These are phyloP conservation scores for Kluyveromyces dobzhanskii DNA, from an alignment of 805 yeast genomes.

Conservation along the genomic window DNA sequence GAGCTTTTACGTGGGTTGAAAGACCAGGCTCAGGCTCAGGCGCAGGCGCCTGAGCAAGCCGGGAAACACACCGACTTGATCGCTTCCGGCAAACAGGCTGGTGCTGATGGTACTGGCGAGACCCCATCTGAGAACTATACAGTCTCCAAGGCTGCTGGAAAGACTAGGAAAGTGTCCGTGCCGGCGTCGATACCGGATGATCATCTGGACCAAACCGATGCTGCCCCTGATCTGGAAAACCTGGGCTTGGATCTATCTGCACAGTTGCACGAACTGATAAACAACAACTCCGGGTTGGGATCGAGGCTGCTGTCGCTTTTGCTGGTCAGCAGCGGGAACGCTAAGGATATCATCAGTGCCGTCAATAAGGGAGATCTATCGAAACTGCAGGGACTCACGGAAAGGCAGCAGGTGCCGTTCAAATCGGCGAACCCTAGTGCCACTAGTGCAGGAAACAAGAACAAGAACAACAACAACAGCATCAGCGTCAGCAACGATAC, in stretches of 20 bases:
- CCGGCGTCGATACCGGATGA: not conserved
- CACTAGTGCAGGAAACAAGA: too few relatives aligned
- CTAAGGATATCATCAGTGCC: conserved; percentile 23
- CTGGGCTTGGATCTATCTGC: conserved; percentile 9
- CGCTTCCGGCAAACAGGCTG: too few relatives aligned
- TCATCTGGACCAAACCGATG: not conserved
- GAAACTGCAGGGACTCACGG: too few relatives aligned
- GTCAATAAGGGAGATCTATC: conserved; percentile 14
- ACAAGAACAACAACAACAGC: not conserved
- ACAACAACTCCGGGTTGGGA: conserved; percentile 24
- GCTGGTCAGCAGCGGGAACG: conserved; percentile 24
- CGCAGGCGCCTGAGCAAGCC: too few relatives aligned
- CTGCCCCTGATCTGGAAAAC: too few relatives aligned
- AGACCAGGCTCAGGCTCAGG: too few relatives aligned
- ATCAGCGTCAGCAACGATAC: not conserved
- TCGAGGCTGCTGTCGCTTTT: conserved; percentile 23
- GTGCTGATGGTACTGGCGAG: not conserved
- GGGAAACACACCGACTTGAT: too few relatives aligned
- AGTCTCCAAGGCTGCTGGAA: not conserved
- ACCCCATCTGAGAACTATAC: not conserved
- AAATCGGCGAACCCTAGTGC: not conserved
- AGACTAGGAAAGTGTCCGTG: not conserved
- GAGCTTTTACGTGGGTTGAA: too few relatives aligned
- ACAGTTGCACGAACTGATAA: conserved; percentile 18
- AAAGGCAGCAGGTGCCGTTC: not conserved